Percentiles rank a stretch among this genome's conserved stretches.
phyloP scores from a whole-genome alignment of 2,329 filamentous ascomycete species.

The Nemania diffusa region DNA sequence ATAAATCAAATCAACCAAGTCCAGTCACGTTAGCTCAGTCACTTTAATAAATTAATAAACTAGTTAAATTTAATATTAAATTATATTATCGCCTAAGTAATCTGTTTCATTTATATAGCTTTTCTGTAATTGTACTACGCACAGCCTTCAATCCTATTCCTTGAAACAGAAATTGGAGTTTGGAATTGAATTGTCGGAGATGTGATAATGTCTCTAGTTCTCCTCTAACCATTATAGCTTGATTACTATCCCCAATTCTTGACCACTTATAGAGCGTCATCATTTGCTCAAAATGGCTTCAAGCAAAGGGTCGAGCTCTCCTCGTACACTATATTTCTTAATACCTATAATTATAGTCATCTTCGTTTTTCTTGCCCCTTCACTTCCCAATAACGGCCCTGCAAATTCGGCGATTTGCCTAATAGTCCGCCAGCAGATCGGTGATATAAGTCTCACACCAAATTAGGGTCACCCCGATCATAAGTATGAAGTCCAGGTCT shows the following conservation, averaged over 20 bases:
- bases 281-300: constrained; percentile 7
- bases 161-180: too few species aligned
- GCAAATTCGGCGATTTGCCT: background rate
- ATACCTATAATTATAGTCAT: constrained; percentile 9
- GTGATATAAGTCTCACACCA: background rate
- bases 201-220: background rate
- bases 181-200: too few species aligned
- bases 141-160: too few species aligned
- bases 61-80: too few species aligned
- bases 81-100: too few species aligned
- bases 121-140: too few species aligned
- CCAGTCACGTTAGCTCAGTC: too few species aligned
- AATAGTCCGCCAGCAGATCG: background rate
- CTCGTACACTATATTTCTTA: background rate
- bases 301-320: background rate
- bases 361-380: background rate
- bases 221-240: background rate
- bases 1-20: too few species aligned
- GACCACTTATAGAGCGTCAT: background rate
- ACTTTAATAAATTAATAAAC: too few species aligned
- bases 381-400: background rate
- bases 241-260: background rate
- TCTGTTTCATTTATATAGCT: too few species aligned
- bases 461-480: background rate
- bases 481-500: constrained; percentile 16